Evolutionary conservation across 108 stramenopile genomes (phyloP), one percentile per base, ranked within the genome.

Genomic region (Licmophora abbreviata): DNA sequence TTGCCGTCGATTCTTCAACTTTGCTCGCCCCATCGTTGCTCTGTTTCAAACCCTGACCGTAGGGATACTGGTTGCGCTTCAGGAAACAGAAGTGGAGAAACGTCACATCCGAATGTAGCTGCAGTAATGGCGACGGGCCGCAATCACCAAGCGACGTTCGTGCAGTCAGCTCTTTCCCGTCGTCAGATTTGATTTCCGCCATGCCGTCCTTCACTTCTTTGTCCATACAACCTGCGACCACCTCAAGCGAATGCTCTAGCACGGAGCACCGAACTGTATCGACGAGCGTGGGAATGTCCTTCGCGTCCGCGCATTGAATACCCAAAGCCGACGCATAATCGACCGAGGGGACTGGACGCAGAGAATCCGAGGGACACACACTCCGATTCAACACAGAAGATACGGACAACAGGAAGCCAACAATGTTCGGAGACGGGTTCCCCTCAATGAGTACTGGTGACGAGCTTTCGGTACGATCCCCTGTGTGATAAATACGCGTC

Each of bases 331-430:
- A 41, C 25, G 88, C 88, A 48, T 85, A 81, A 3, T 81, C 80
- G 43, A 49, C 22, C 0, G 73, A 79, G 12, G 84, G 82, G 26
- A 83, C 81, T 8, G 88, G 80, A n/a, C 64, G 64, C 14, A 90
- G 55, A 15, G 85, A 85, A 79, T 92, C 90, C 1, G 83, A 71
- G 6, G 85, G 90, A 54, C 78, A 85, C 5, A 85, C 56, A 36
- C 74, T 77, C 48, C 76, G 81, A 61, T 92, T 85, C 40, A 92
- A 57, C 14, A 75, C 59, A 24, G 68, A 74, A 14, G 85, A 56
- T 7, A 85, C 49, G 6, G 72, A 59, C n/a, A 83, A 51, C 15
- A 92, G 31, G 58, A 69, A 87, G 8, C 76, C 76, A 8, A 76
- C 59, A 47, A 87, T 46, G 48, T 81, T 68, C 0, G 81, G 78